Conservation (phyloP, 2,329 filamentous ascomycete genomes). For the Neodidymelliopsis sp. region DNA sequence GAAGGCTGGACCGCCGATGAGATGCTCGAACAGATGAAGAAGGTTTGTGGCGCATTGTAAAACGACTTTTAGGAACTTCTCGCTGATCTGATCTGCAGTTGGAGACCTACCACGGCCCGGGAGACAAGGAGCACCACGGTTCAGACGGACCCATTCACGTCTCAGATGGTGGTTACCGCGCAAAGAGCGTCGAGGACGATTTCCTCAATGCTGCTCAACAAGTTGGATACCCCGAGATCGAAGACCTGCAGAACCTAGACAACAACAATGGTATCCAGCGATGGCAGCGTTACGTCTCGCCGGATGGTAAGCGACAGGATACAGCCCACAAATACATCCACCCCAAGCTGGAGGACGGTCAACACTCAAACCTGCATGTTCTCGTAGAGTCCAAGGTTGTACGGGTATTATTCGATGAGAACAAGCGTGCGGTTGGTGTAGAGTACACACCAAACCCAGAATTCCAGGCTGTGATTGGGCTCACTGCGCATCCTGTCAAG, state of each 20-base stretch:
- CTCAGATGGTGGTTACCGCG: constrained; percentile 58
- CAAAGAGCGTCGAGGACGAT: constrained; percentile 53
- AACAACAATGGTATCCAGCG: constrained; percentile 52
- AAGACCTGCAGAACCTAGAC: constrained; percentile 63
- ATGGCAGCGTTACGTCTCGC: constrained; percentile 59
- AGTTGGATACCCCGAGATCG: constrained; percentile 61
- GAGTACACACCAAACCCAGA: constrained; percentile 62
- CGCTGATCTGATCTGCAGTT: constrained; percentile 43
- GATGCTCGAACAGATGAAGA: constrained; percentile 62
- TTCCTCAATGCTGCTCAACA: constrained; percentile 59
- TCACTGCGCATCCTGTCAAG: constrained; percentile 45
- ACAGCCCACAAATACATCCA: constrained; percentile 64
- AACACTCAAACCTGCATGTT: constrained; percentile 66
- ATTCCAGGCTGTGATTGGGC: constrained; percentile 39
- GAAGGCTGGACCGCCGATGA: constrained; percentile 62
- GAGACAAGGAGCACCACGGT: constrained; percentile 59
- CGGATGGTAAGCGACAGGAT: constrained; percentile 65
- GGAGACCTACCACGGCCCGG: constrained; percentile 64
- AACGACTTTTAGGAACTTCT: neutral
- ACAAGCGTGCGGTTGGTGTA: constrained; percentile 64
- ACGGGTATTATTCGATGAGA: constrained; percentile 62
- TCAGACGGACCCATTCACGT: constrained; percentile 63
- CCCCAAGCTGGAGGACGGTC: constrained; percentile 57
- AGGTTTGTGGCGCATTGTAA: constrained; percentile 43
- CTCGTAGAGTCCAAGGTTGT: constrained; percentile 65